A percentile compares a stretch with the other conserved stretches of the same genome.
phyloP scores from a whole-genome alignment of 2,329 filamentous ascomycete genomes.

The Pestalotiopsis sp. region DNA sequence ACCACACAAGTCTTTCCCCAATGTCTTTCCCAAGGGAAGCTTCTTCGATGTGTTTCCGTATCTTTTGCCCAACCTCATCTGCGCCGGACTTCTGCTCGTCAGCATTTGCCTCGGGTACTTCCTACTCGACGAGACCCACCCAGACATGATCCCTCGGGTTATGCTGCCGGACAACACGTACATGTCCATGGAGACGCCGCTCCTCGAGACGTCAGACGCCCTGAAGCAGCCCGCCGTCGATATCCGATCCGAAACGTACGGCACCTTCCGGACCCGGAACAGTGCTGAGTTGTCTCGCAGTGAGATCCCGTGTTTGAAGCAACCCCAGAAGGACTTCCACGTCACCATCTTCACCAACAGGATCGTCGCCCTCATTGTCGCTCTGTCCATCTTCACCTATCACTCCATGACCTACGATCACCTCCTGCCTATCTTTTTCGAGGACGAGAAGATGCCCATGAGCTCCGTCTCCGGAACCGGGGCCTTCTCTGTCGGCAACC shows the following conservation, averaged over 20 bases:
- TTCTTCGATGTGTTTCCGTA: conserved; percentile 83
- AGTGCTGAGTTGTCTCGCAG: conserved; percentile 52
- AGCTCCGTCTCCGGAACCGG: conserved; percentile 35
- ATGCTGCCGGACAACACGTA: conserved; percentile 51
- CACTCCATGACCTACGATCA: conserved; percentile 96
- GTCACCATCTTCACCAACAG: conserved; percentile 56
- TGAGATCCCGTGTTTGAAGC: conserved; percentile 24
- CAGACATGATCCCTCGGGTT: conserved; percentile 69
- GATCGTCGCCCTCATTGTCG: conserved; percentile 77
- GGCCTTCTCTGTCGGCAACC: conserved; percentile 36
- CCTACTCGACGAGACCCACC: conserved; percentile 86
- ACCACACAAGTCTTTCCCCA: conserved; percentile 74
- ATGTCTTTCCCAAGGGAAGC: conserved; percentile 66
- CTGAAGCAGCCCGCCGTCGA: conserved; percentile 75
- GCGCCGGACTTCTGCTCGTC: conserved; percentile 73
- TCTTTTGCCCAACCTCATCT: conserved; percentile 86
- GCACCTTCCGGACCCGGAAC: conserved; percentile 59
- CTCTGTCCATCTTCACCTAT: conserved; percentile 88
- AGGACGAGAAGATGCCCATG: conserved; percentile 65
- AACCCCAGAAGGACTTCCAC: conserved; percentile 37
- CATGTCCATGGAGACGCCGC: conserved; percentile 69
- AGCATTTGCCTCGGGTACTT: conserved; percentile 83
- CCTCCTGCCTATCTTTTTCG: conserved; percentile 88
- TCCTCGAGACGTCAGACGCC: conserved; percentile 75
- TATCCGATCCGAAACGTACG: conserved; percentile 77